Percentiles rank a stretch among this genome's conserved stretches.
Evolutionary conservation across 768 basidiomycete genomes (phyloP).

Genomic region (Cyclocybe cylindracea): DNA sequence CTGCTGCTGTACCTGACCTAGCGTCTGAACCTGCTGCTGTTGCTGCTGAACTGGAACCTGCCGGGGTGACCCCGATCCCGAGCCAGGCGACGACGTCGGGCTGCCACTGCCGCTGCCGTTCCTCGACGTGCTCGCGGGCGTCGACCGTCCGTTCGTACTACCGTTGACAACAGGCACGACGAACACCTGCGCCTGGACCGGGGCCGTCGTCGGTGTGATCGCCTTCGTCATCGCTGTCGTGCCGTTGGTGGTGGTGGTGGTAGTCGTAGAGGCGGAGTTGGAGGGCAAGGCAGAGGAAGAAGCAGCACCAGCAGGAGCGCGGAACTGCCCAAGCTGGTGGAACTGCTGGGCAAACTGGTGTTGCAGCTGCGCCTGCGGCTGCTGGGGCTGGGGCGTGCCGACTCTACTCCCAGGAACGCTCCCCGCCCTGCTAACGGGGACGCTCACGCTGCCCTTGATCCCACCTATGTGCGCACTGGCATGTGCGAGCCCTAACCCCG

Average conservation of each 20-base stretch:
- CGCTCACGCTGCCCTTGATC: slow-evolving; percentile 30
- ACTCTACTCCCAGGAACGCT: slow-evolving; percentile 31
- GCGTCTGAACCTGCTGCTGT: slow-evolving; percentile 24
- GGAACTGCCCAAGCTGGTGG: slow-evolving; percentile 32
- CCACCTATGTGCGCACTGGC: too few relatives aligned
- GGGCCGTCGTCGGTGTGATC: slow-evolving; percentile 15
- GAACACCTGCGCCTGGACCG: slow-evolving; percentile 17
- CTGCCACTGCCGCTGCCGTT: too few relatives aligned
- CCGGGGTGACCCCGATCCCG: not conserved
- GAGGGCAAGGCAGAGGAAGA: not conserved
- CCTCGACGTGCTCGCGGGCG: not conserved
- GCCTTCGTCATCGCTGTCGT: slow-evolving; percentile 18
- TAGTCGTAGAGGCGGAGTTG: not conserved
- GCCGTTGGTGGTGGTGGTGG: too few relatives aligned
- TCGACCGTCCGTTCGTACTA: not conserved
- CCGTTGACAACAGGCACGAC: slow-evolving; percentile 6
- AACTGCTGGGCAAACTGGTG: slow-evolving; percentile 35
- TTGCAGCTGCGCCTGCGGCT: slow-evolving; percentile 36
- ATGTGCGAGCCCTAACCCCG: too few relatives aligned
- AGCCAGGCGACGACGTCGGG: not conserved
- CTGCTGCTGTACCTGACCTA: slow-evolving; percentile 7
- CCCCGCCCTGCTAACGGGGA: slow-evolving; percentile 36
- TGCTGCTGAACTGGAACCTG: too few relatives aligned
- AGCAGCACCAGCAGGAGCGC: slow-evolving; percentile 7
- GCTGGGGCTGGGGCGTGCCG: slow-evolving; percentile 33